Base-by-base conservation (phyloP, 2,329 filamentous ascomycete species). In the Colletotrichum caudatum region DNA sequence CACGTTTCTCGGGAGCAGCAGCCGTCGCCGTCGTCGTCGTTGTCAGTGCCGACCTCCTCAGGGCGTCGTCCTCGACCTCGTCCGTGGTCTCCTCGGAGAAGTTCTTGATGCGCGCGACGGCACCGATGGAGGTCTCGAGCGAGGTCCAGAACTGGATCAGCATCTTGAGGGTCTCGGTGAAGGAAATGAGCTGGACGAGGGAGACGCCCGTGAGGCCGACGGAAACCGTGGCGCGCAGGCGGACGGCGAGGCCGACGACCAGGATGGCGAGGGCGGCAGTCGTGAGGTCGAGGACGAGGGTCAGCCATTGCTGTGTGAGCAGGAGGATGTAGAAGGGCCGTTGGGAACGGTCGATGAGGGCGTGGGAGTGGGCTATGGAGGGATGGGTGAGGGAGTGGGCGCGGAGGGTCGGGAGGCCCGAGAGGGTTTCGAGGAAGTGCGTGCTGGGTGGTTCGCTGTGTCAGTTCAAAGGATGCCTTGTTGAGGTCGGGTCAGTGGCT, bases 251-350 rank as follows among this genome's bases (percentile, higher is more conserved):
- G 59, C 81, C 80, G n/a, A 88, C 82, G 5, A 88, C 75, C 2
- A 86, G 74, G 1, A 84, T 79, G 2, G 85, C 85, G 53, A 88
- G 79, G 2, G 76, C 82, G 0, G 85, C 82, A 0, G 86, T 83
- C 3, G 85, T 79, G 51, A 88, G 76, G 72, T 88, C 85, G 2
- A 89, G 76, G 0, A 87, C 84, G 2, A 90, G 78, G 0, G 81
- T 83, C 0, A 89, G 80, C 88, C 89, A 91, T 56, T 87, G 82
- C 76, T 91, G 89, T 6, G 89, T 83, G 50, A 85, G 84, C 67
- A 84, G 86, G 16, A 90, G 81, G 0, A 89, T 81, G 74, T 91
- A 91, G 69, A 86, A 89, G 0, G 89, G 88, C 23, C 81, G 79
- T 74, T 91, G 89, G 0, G 88, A 89, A 12, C 78, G 79, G 73